Base-by-base conservation (phyloP, 352 stramenopile species). In the Phytophthora constricta region DNA sequence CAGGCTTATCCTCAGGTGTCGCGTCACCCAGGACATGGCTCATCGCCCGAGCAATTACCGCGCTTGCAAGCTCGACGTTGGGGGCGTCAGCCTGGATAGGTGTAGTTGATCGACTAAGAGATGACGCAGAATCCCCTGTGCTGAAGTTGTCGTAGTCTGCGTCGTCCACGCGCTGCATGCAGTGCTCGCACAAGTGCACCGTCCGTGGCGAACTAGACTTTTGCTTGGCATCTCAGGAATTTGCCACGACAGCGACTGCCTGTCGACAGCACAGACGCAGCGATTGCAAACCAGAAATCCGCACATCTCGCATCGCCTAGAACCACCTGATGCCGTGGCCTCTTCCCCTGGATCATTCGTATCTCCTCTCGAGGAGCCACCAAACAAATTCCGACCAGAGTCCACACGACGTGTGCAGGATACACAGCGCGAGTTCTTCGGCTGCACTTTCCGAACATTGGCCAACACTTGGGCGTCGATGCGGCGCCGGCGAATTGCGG, bases 231-330 rank as follows among this genome's bases (percentile, higher is more conserved):
- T 25, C n/a, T n/a, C n/a, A n/a, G n/a, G n/a, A n/a, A 20, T 19
- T 20, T 68, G 54, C 3, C 19, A 25, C 20, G 65, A 71, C 19
- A 72, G 16, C 5, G 51, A 67, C 20, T 19, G 33, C 23, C 62
- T 74, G 42, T 52, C 65, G 48, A 73, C 57, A n/a, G 67, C 76
- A 58, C 57, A 72, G 23, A 74, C 76, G 58, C 84, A 92, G 42
- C 65, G 68, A 47, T 76, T 58, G 57, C 84, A 92, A 28, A 91
- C 81, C 46, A 73, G 63, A 58, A 87, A 86, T 9, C 80, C 80
- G 39, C 84, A 91, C 20, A 92, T 88, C 65, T 79, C 70, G 41
- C 84, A 92, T n/a, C 72, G 72, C 50, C 86, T 82, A 20, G 72
- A 70, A 9, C 74, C 74, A 2, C 46, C 43, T 33, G 76, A 61